Conservation (phyloP, 164 flowering plant genomes). For the Stephania cephalantha region DNA sequence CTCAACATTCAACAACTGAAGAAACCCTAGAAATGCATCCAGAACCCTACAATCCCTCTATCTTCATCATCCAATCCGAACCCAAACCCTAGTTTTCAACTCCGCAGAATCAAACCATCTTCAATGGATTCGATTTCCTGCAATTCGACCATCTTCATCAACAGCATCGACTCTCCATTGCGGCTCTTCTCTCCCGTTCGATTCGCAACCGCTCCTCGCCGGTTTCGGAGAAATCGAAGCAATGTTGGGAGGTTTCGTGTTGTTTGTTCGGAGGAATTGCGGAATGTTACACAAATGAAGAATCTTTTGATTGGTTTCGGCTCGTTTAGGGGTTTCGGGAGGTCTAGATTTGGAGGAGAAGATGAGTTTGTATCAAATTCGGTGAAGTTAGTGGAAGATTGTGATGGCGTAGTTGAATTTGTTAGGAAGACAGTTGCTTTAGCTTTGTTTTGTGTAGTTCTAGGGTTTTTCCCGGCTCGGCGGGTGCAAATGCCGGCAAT, state of each 20-base stretch:
- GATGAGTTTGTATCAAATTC: conserved; percentile 1
- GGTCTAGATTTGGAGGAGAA: neutral
- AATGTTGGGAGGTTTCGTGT: conserved; percentile 7
- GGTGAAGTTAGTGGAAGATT: conserved; percentile 4
- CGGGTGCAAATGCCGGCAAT: conserved; percentile 30
- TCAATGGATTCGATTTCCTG: conserved; percentile 10
- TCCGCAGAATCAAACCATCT: neutral
- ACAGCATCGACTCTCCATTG: too few relatives aligned
- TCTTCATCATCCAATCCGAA: neutral
- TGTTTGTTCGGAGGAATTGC: conserved; percentile 4
- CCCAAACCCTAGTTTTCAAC: neutral
- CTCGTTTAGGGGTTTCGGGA: neutral
- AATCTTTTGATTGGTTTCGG: neutral
- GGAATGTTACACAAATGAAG: conserved; percentile 9
- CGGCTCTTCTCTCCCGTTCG: conserved; percentile 1
- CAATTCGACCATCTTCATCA: conserved; percentile 1
- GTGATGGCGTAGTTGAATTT: conserved; percentile 3
- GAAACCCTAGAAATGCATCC: neutral
- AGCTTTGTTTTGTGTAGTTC: conserved; percentile 38
- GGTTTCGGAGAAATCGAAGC: conserved; percentile 1
- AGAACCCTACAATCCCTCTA: neutral
- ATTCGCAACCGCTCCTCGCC: neutral
- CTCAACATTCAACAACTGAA: too few relatives aligned
- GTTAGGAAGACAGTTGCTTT: conserved; percentile 32
- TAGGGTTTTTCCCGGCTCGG: conserved; percentile 42